Percentiles rank a stretch among this genome's conserved stretches.
Conservation (phyloP, 352 stramenopile genomes). For the Globisporangium uncinulatum region DNA sequence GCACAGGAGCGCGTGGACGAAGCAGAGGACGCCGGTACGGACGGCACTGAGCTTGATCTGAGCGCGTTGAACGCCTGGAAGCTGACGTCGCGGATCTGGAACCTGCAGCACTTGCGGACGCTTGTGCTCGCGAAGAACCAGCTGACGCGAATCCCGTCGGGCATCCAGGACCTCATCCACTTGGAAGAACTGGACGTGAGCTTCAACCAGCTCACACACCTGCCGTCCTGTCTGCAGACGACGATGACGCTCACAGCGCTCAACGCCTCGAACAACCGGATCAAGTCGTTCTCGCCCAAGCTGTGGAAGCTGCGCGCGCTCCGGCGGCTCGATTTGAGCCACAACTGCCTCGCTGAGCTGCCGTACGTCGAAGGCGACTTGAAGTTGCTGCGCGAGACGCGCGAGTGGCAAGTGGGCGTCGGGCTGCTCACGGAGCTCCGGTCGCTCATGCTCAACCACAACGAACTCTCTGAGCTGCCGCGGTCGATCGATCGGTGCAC, state of each 20-base stretch:
- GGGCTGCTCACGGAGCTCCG: conserved; percentile 34
- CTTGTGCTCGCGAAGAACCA: conserved; percentile 47
- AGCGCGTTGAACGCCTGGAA: conserved; percentile 42
- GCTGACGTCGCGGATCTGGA: conserved; percentile 68
- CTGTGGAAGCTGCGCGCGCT: conserved; percentile 62
- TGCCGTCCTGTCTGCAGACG: conserved; percentile 66
- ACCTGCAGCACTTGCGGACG: conserved; percentile 35
- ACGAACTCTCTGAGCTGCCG: conserved; percentile 33
- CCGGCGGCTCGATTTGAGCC: conserved; percentile 39
- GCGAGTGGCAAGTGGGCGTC: conserved; percentile 67
- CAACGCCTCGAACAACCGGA: conserved; percentile 49
- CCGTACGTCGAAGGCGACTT: conserved; percentile 65
- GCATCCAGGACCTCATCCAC: conserved; percentile 56
- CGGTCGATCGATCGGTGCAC: conserved; percentile 47
- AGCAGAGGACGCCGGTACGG: conserved; percentile 29
- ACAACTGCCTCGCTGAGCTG: conserved; percentile 45
- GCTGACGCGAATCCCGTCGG: conserved; percentile 55
- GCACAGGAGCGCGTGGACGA: conserved; percentile 49
- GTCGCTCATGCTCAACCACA: conserved; percentile 48
- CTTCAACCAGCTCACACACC: conserved; percentile 44
- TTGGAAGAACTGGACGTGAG: conserved; percentile 55
- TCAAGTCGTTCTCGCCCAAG: conserved; percentile 50
- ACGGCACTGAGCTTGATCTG: conserved; percentile 32
- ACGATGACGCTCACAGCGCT: conserved; percentile 38
- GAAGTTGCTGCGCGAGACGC: conserved; percentile 60